phyloP scores from a whole-genome alignment of 2,329 filamentous ascomycete species.

The Endothia cerciana region DNA sequence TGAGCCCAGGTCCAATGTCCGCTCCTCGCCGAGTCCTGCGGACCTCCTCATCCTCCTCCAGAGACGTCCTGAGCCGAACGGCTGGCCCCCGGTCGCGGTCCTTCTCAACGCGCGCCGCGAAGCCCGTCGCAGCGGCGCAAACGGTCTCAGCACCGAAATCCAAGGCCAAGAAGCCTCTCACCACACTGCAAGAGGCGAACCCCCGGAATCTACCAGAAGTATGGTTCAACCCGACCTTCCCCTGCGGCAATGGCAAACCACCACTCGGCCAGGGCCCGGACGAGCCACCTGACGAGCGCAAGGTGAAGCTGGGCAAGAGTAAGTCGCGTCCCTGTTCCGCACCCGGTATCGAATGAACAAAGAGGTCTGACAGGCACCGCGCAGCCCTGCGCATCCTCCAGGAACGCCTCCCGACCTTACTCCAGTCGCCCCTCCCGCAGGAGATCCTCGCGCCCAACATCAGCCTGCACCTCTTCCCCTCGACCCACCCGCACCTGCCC shows the following conservation, averaged over 20 bases:
- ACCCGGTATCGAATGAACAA: slow-evolving; percentile 19
- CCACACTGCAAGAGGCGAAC: slow-evolving; percentile 33
- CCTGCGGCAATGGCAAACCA: slow-evolving; percentile 35
- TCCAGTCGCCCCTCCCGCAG: slow-evolving; percentile 70
- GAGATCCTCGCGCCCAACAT: slow-evolving; percentile 78
- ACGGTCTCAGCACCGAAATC: slow-evolving; percentile 21
- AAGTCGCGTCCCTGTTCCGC: slow-evolving; percentile 35
- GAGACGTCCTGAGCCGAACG: slow-evolving; percentile 35
- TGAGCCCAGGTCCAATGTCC: slow-evolving; percentile 41
- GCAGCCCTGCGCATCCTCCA: slow-evolving; percentile 67
- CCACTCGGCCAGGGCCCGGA: slow-evolving; percentile 32
- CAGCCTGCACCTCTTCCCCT: slow-evolving; percentile 70
- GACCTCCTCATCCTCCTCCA: slow-evolving; percentile 29
- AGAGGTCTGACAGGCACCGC: neutral
- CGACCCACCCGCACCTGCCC: slow-evolving; percentile 85
- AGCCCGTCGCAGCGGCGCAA: slow-evolving; percentile 22
- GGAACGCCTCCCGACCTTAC: slow-evolving; percentile 67
- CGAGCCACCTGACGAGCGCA: slow-evolving; percentile 56
- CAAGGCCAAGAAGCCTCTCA: slow-evolving; percentile 26
- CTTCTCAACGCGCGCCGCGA: slow-evolving; percentile 20
- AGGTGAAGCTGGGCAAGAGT: slow-evolving; percentile 68
- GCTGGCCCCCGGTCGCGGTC: slow-evolving; percentile 34
- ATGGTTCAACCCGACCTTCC: slow-evolving; percentile 49
- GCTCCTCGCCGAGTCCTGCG: slow-evolving; percentile 38
- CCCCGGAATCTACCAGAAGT: slow-evolving; percentile 41